These are phyloP conservation scores for Exophiala mesophila DNA, from an alignment of 2,329 filamentous ascomycete genomes.

Conservation along the genomic window DNA sequence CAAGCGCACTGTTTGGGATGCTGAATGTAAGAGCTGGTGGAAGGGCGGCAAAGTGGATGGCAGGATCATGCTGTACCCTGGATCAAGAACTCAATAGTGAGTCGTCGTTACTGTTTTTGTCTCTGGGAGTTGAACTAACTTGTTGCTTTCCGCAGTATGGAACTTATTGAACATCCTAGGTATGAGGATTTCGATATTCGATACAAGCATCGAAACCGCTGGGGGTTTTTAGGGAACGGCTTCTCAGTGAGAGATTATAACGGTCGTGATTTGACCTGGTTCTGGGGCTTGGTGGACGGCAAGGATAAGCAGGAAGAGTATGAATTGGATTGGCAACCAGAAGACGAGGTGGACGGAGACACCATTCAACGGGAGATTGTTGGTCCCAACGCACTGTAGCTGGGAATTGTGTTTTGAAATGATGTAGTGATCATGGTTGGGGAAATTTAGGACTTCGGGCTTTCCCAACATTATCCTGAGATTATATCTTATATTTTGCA, in stretches of 20 bases:
- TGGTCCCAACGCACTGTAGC: too few relatives aligned
- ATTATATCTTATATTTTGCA: too few relatives aligned
- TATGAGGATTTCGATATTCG: conserved; percentile 40
- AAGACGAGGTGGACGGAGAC: too few relatives aligned
- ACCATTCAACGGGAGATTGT: too few relatives aligned
- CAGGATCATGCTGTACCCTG: conserved; percentile 36
- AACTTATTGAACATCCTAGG: conserved; percentile 24
- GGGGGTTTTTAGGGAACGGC: conserved; percentile 39
- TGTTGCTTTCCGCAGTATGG: conserved; percentile 20
- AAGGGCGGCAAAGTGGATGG: conserved; percentile 5
- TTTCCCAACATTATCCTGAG: too few relatives aligned
- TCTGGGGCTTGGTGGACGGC: conserved; percentile 36
- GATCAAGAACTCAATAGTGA: conserved; percentile 35
- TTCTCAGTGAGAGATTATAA: conserved; percentile 41
- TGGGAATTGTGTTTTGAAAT: too few relatives aligned
- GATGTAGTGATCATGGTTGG: too few relatives aligned
- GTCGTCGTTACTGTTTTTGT: conserved; percentile 23
- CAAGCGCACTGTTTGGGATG: conserved; percentile 23
- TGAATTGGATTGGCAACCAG: too few relatives aligned
- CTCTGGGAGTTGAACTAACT: not conserved
- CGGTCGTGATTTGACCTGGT: conserved; percentile 43
- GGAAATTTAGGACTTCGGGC: too few relatives aligned
- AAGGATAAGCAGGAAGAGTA: conserved; percentile 2
- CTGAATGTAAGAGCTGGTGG: conserved; percentile 5
- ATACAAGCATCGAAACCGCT: conserved; percentile 35